Percentiles rank a stretch among this genome's conserved stretches.
phyloP scores from a whole-genome alignment of 495 filamentous ascomycete genomes.

The Hypoxylon trugodes region DNA sequence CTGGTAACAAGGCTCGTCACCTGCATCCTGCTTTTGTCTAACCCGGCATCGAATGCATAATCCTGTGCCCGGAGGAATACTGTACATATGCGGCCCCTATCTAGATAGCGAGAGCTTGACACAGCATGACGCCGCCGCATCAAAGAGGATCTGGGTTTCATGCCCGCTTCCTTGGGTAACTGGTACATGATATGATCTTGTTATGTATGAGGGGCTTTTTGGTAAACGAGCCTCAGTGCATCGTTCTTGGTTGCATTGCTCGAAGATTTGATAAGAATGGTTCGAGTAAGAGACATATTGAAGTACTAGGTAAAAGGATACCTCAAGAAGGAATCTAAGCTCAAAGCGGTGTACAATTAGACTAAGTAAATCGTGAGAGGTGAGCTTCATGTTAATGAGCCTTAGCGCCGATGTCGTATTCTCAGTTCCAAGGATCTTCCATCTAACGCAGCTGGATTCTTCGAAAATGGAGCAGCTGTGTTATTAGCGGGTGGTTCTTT shows the following conservation, averaged over 20 bases:
- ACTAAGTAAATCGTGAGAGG: slow-evolving; percentile 10
- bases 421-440: slow-evolving; percentile 29
- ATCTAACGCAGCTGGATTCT: slow-evolving; percentile 17
- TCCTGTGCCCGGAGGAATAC: slow-evolving; percentile 6
- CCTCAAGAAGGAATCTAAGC: slow-evolving; percentile 8
- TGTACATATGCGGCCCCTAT: neutral
- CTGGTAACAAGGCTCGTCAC: neutral
- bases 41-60: neutral
- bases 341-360: neutral
- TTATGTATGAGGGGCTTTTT: slow-evolving; percentile 1
- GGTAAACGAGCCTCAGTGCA: slow-evolving; percentile 9
- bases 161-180: slow-evolving; percentile 17
- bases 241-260: slow-evolving; percentile 4
- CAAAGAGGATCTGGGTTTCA: slow-evolving; percentile 30
- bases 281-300: no score
- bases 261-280: neutral
- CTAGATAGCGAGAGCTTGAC: slow-evolving; percentile 14
- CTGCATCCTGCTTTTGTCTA: slow-evolving; percentile 2
- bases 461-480: neutral
- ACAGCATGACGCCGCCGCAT: slow-evolving; percentile 22
- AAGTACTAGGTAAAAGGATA: no score
- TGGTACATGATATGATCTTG: slow-evolving; percentile 20
- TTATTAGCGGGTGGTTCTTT: slow-evolving; percentile 1
- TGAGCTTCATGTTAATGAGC: slow-evolving; percentile 15
- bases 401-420: slow-evolving; percentile 11